Evolutionary conservation across 768 basidiomycete species (phyloP), one percentile per base, ranked within the genome.

Genomic region (Dioszegia crocea): DNA sequence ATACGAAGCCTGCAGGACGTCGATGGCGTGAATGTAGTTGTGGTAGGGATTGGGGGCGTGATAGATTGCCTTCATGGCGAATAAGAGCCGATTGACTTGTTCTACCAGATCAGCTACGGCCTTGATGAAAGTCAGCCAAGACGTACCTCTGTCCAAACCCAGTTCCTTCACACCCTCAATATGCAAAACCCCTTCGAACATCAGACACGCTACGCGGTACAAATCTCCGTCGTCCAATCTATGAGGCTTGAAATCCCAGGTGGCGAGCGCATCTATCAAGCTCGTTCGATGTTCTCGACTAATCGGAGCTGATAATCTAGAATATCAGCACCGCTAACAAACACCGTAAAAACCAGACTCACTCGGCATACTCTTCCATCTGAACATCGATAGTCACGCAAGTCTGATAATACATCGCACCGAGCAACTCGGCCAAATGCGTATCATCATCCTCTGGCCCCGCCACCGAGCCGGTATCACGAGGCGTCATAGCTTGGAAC

Each of bases 11-110:
- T 99, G 96, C 21, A 98, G 82, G 16, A 98, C 96, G 76, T 99
- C 96, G 41, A 96, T 80, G 0, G 93, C 96, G 78, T 99, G 96
- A 61, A 90, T 86, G 74, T 94, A 98, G 73, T 98, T 99, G 81
- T 99, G 96, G 76, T 99, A 99, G 26, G 88, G 87, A 78, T 97
- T 97, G 58, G 86, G 85, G 51, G 84, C 82, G 61, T 92, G 88
- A 76, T 99, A 99, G 50, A 94, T 86, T 27, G 84, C 84, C n/a
- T 87, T 85, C n/a, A 98, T 83, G 64, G 94, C 89, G 65, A 85
- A 84, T 39, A 99, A 82, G 68, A 98, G 87, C 10, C 84, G 78
- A 19, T 84, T 82, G 63, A 97, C 82, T 78, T 86, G 84, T 64
- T 81, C 91, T 91, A 76, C 50, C 47, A 55, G 51, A 62, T 36